Percentiles rank a stretch among this genome's conserved stretches.
Evolutionary conservation across 371 early-diverging fungal genomes (phyloP).

Genomic region (Cokeromyces recurvatus): DNA sequence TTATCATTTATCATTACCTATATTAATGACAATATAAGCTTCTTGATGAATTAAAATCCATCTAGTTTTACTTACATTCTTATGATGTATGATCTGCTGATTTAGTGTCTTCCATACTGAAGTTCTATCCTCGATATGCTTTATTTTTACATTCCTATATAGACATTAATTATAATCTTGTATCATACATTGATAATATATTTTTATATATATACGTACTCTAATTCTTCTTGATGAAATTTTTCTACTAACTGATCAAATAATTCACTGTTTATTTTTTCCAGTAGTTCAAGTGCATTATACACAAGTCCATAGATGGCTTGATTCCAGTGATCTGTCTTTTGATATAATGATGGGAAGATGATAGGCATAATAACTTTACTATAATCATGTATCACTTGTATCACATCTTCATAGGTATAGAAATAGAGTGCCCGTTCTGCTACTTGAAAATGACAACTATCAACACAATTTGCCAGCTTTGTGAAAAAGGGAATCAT

Average conservation of each 20-base stretch:
- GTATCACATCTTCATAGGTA: constrained; percentile 96
- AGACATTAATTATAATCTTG: no score
- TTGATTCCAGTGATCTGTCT: constrained; percentile 96
- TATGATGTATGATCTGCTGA: no score
- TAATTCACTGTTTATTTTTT: constrained; percentile 84
- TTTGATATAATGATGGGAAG: constrained; percentile 84
- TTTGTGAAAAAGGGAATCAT: constrained; percentile 89
- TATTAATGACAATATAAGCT: no score
- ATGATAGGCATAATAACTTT: constrained; percentile 88
- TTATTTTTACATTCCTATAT: no score
- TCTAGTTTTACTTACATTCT: no score
- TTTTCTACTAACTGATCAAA: constrained; percentile 87
- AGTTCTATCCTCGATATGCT: no score
- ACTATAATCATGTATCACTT: constrained; percentile 86
- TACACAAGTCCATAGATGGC: constrained; percentile 93
- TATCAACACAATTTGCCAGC: constrained; percentile 86
- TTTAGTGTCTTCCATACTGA: no score
- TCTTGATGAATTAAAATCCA: no score
- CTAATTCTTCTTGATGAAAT: constrained; percentile 53
- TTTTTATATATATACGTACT: no score
- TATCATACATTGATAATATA: no score
- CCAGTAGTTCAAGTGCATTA: constrained; percentile 88
- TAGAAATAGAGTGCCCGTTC: constrained; percentile 96
- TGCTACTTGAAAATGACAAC: constrained; percentile 97
- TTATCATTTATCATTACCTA: no score